These are phyloP conservation scores for Vitis hybrid DNA, from an alignment of 177 flowering plant genomes.

Conservation along the genomic window DNA sequence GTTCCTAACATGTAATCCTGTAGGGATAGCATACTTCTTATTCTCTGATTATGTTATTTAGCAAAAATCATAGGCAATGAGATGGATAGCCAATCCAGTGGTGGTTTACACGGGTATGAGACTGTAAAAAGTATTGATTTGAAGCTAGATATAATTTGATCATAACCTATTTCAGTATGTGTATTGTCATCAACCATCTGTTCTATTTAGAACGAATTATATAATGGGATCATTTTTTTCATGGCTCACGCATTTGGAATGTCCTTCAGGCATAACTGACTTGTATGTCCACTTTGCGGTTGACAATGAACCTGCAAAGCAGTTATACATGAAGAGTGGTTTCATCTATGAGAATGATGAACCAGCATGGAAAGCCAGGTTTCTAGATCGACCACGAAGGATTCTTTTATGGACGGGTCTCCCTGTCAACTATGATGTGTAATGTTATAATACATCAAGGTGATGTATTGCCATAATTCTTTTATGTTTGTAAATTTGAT, in stretches of 20 bases:
- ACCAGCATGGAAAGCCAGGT: slow-evolving; percentile 95
- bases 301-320: slow-evolving; percentile 80
- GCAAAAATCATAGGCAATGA: too few relatives aligned
- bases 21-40: too few relatives aligned
- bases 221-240: not conserved
- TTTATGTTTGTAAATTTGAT: too few relatives aligned
- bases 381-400: slow-evolving; percentile 71
- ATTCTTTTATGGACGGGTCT: slow-evolving; percentile 73
- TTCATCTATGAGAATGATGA: slow-evolving; percentile 78
- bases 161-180: too few relatives aligned
- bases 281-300: slow-evolving; percentile 86
- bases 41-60: too few relatives aligned
- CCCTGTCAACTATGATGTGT: slow-evolving; percentile 28
- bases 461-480: too few relatives aligned
- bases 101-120: too few relatives aligned
- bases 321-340: slow-evolving; percentile 75
- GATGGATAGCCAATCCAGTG: too few relatives aligned
- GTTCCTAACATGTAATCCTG: too few relatives aligned
- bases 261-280: slow-evolving; percentile 74
- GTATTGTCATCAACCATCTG: not conserved
- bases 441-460: slow-evolving; percentile 5
- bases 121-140: too few relatives aligned
- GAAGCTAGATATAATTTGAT: too few relatives aligned
- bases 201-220: not conserved
- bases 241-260: not conserved